A percentile compares a stretch with the other conserved stretches of the same genome.
Conservation (phyloP, 495 filamentous ascomycete genomes). For the Extremus antarcticus region DNA sequence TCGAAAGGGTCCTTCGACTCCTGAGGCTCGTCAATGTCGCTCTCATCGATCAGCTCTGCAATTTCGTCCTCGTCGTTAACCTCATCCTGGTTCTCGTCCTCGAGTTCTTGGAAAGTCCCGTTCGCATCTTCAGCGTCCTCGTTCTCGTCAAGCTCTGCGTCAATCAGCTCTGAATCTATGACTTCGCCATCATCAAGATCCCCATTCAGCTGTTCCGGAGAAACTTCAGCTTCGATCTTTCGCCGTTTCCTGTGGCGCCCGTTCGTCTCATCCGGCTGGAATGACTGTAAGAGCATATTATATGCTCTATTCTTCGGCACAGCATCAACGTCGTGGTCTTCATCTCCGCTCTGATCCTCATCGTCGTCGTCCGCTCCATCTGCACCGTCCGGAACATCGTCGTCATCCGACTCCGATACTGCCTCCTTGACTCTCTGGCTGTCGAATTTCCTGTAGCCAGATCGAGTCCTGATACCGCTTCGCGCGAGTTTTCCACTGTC, state of each 20-base stretch:
- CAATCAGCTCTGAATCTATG: not conserved
- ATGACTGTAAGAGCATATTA: constrained; percentile 32
- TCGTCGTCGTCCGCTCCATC: constrained; percentile 1
- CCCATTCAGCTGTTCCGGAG: constrained; percentile 2
- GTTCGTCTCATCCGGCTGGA: constrained; percentile 44
- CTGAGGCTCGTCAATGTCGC: constrained; percentile 37
- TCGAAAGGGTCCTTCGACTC: constrained; percentile 65
- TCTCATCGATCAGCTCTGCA: constrained; percentile 22
- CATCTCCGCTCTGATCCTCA: constrained; percentile 13
- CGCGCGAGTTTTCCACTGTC: constrained; percentile 12
- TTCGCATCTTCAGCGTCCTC: constrained; percentile 28
- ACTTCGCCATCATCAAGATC: not conserved
- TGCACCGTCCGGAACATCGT: constrained; percentile 1
- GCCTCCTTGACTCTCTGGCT: constrained; percentile 19
- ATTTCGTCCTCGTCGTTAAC: constrained; percentile 33
- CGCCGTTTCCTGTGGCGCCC: constrained; percentile 54
- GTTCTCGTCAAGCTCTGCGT: constrained; percentile 28
- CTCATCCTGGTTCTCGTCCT: constrained; percentile 13
- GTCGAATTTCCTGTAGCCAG: constrained; percentile 17
- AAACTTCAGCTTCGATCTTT: constrained; percentile 42
- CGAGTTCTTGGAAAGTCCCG: no score
- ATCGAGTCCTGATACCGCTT: constrained; percentile 17
- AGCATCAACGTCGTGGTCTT: constrained; percentile 14
- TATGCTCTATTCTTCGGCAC: constrained; percentile 26
- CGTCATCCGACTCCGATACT: not conserved